Conservation (phyloP, 192 early-diverging fungal species). For the Linderina pennispora region DNA sequence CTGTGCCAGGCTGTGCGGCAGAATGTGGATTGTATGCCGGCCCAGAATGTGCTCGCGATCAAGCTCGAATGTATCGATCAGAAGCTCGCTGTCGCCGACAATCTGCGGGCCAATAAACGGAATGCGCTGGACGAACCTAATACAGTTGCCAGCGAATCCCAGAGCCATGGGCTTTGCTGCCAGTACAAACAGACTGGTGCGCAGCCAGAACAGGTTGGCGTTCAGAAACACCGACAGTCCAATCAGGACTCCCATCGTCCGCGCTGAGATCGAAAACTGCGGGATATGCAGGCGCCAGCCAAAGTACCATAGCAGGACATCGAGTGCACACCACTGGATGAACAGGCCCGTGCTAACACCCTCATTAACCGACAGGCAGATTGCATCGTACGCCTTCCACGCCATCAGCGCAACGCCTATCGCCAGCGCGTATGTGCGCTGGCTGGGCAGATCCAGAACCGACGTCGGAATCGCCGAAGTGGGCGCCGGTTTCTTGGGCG, state of each 20-base stretch:
- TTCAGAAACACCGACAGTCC: conserved; percentile 18
- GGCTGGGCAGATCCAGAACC: conserved; percentile 32
- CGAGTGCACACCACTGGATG: conserved; percentile 35
- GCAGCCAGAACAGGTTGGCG: conserved; percentile 33
- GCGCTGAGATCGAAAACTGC: conserved; percentile 5
- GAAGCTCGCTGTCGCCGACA: conserved; percentile 43
- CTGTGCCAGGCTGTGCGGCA: conserved; percentile 43
- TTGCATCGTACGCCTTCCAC: conserved; percentile 35
- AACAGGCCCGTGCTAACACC: conserved; percentile 26
- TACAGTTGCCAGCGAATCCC: conserved; percentile 26
- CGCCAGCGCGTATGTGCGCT: conserved; percentile 32
- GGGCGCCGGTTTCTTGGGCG: too few relatives aligned
- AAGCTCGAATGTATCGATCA: conserved; percentile 39
- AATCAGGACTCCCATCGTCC: conserved; percentile 8
- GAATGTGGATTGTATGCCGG: conserved; percentile 42
- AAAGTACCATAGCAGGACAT: conserved; percentile 17
- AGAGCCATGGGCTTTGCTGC: conserved; percentile 33
- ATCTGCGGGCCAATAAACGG: conserved; percentile 33
- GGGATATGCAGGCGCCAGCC: conserved; percentile 33
- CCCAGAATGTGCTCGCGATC: conserved; percentile 45
- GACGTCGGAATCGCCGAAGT: conserved; percentile 33
- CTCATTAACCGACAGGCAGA: conserved; percentile 8
- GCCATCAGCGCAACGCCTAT: conserved; percentile 13
- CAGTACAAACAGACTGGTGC: conserved; percentile 28
- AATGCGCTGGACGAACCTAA: conserved; percentile 27